A percentile compares a stretch with the other conserved stretches of the same genome.
phyloP scores from a whole-genome alignment of 2,329 filamentous ascomycete species.

The Tothia fuscella region DNA sequence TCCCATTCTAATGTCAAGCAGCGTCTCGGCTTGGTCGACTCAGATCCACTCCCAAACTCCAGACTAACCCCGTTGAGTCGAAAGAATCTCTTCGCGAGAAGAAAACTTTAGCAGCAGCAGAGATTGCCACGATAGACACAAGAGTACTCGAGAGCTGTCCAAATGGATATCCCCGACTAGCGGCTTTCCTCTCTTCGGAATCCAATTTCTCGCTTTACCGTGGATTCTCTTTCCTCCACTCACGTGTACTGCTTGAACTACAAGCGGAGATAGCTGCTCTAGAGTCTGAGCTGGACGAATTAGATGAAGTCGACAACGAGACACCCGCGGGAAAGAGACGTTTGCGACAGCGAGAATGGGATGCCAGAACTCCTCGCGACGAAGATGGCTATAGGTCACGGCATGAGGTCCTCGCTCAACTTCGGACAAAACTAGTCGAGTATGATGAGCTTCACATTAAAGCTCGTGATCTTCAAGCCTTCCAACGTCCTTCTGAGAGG shows the following conservation, averaged over 20 bases:
- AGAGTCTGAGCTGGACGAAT: conserved; percentile 25
- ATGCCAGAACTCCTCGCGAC: conserved; percentile 11
- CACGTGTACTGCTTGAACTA: conserved; percentile 25
- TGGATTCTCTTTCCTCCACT: conserved; percentile 28
- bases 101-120: not conserved
- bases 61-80: not conserved
- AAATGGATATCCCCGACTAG: conserved; percentile 27
- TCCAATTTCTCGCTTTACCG: conserved; percentile 29
- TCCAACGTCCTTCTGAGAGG: conserved; percentile 27
- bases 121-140: conserved; percentile 2
- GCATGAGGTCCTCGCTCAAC: conserved; percentile 15
- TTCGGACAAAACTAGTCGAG: conserved; percentile 13
- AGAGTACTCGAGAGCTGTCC: conserved; percentile 24
- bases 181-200: conserved; percentile 28
- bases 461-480: conserved; percentile 23
- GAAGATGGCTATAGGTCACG: conserved; percentile 12
- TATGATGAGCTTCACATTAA: conserved; percentile 28
- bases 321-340: conserved; percentile 5
- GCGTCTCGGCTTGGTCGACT: conserved; percentile 1
- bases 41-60: not conserved
- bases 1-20: not conserved
- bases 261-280: conserved; percentile 27
- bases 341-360: conserved; percentile 11
- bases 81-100: not conserved
- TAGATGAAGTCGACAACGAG: conserved; percentile 15